Evolutionary conservation across 192 early-diverging fungal species (phyloP).

Genomic region (Linderina pennispora): DNA sequence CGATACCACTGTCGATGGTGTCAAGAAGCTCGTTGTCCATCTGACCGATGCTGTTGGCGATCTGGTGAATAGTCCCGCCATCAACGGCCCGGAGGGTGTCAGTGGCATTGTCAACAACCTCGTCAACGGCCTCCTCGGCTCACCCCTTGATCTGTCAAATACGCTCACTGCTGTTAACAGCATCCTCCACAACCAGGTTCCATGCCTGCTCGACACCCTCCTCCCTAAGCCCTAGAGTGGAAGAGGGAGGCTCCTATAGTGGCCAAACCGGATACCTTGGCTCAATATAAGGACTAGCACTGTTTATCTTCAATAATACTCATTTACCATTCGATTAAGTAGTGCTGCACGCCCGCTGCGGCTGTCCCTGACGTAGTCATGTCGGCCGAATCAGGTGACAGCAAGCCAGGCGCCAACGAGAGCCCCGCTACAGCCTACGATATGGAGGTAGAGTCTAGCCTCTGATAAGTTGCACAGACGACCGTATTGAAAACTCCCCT

Average conservation of each 20-base stretch:
- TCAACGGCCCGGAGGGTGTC: constrained; percentile 22
- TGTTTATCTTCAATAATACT: background rate
- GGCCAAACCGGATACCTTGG: no score
- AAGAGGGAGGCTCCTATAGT: no score
- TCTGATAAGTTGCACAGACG: no score
- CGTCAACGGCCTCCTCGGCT: constrained; percentile 31
- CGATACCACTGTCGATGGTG: constrained; percentile 19
- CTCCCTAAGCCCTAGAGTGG: constrained; percentile 34
- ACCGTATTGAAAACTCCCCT: no score
- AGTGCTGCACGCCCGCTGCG: no score
- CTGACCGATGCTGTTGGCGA: constrained; percentile 20
- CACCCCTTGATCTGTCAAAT: constrained; percentile 28
- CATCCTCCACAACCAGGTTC: constrained; percentile 37
- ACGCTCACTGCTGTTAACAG: constrained; percentile 26
- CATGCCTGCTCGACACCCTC: constrained; percentile 39
- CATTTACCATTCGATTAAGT: no score
- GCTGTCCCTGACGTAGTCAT: no score
- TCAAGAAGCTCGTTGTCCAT: constrained; percentile 41
- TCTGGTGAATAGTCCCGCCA: constrained; percentile 24
- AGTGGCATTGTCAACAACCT: constrained; percentile 39
- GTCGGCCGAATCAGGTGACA: no score
- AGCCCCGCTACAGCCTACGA: no score
- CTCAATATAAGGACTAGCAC: background rate
- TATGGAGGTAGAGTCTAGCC: no score
- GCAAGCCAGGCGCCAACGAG: no score